These are phyloP conservation scores for Didymella glomerata DNA, from an alignment of 2,329 filamentous ascomycete genomes.

Conservation along the genomic window DNA sequence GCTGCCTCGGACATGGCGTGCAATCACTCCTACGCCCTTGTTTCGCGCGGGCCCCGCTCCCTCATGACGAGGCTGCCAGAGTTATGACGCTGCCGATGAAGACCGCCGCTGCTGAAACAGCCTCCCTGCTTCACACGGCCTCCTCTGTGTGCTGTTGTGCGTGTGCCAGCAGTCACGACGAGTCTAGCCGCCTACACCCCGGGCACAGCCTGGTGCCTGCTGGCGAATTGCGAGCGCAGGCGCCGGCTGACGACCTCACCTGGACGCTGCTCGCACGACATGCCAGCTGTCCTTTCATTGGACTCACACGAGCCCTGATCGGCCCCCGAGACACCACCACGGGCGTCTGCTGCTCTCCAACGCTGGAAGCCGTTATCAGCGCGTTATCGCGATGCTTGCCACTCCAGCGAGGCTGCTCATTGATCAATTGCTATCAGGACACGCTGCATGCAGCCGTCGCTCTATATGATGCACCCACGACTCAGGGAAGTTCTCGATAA, in stretches of 20 bases:
- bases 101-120: slow-evolving; percentile 32
- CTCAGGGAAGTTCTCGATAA: slow-evolving; percentile 34
- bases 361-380: slow-evolving; percentile 33
- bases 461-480: slow-evolving; percentile 20
- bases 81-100: slow-evolving; percentile 26
- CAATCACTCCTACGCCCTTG: slow-evolving; percentile 11
- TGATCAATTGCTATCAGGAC: slow-evolving; percentile 18
- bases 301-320: slow-evolving; percentile 9
- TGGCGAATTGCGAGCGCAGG: slow-evolving; percentile 26
- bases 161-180: slow-evolving; percentile 28
- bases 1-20: slow-evolving; percentile 16
- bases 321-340: slow-evolving; percentile 18
- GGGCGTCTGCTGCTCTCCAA: slow-evolving; percentile 20
- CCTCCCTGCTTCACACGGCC: slow-evolving; percentile 31
- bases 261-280: slow-evolving; percentile 20
- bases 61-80: slow-evolving; percentile 27
- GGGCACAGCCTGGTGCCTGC: slow-evolving; percentile 10
- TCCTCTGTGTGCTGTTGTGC: slow-evolving; percentile 25
- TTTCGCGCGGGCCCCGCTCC: slow-evolving; percentile 19
- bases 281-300: slow-evolving; percentile 42
- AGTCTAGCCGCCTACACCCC: slow-evolving; percentile 21
- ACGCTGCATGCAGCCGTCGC: slow-evolving; percentile 17
- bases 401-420: slow-evolving; percentile 18
- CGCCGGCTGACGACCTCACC: slow-evolving; percentile 26
- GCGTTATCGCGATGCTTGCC: slow-evolving; percentile 35